Base-by-base conservation (phyloP, 768 basidiomycete species). In the Neoboletus magnificus region DNA sequence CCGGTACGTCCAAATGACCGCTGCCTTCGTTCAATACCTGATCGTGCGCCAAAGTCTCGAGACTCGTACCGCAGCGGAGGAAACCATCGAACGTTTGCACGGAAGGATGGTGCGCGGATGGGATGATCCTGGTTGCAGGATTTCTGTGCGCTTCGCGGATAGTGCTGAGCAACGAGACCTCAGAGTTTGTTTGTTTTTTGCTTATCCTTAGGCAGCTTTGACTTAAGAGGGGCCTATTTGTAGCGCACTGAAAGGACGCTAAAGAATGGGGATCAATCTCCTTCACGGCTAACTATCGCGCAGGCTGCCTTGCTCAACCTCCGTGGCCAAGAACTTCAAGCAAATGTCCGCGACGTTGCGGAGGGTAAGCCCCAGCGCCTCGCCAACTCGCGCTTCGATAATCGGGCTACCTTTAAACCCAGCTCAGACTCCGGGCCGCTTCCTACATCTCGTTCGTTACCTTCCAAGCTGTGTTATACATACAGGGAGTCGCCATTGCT, bases 131-230 rank as follows among this genome's bases (percentile, higher is more conserved):
- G 89, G 89, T 16, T 85, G 87, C 64, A 73, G 89, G 48, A 89
- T 91, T 53, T 87, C 86, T 6, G 89, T 91, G 18, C 77, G 89
- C 36, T 91, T 91, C 63, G 89, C 89, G 15, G 89, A 91, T 65
- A 89, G 85, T 10, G 74, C 79, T 12, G 89, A 91, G 64, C 89
- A 91, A 66, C 73, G 89, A 51, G 89, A 91, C 62, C 72, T 91
- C 42, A 76, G 89, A 64, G 89, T 89, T 54, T 35, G 85, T 79
- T 29, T n/a, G n/a, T n/a, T 41, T 35, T 46, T 25, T 20, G 20
- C 20, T 2, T 39, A 44, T 53, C 25, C 6, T 50, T 33, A 2
- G 25, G 12, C 47, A 27, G 32, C 23, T 45, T 29, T 56, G 40
- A n/a, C 54, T 55, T n/a, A 57, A 27, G 33, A n/a, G 18, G 46